Conservation (phyloP, 495 filamentous ascomycete genomes). For the Trichoderma virens region DNA sequence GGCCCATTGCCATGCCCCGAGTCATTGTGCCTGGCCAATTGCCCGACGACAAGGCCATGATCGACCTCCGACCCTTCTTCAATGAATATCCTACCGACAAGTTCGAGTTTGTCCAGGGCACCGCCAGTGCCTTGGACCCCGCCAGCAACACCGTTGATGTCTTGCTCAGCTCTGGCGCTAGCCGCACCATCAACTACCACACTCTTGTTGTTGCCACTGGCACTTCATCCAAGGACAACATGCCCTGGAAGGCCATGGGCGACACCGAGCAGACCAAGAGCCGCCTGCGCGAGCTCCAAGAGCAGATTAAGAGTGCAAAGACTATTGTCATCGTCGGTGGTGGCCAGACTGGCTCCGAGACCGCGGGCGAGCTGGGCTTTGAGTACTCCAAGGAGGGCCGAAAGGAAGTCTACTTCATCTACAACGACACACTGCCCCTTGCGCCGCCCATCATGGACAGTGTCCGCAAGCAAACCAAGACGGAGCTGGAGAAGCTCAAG, state of each 20-base stretch:
- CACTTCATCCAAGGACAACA: constrained; percentile 28
- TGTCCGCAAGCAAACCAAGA: constrained; percentile 22
- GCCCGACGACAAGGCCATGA: constrained; percentile 19
- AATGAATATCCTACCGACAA: constrained; percentile 35
- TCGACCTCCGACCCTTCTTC: constrained; percentile 41
- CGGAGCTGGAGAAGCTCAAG: constrained; percentile 27
- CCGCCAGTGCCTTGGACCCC: constrained; percentile 42
- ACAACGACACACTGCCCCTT: constrained; percentile 23
- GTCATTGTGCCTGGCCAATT: constrained; percentile 32
- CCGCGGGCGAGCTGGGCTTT: constrained; percentile 51
- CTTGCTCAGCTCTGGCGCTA: constrained; percentile 21
- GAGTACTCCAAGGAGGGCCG: constrained; percentile 24
- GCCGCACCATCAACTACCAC: constrained; percentile 37
- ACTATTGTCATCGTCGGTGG: constrained; percentile 60
- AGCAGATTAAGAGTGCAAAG: constrained; percentile 43
- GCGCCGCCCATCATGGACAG: constrained; percentile 14
- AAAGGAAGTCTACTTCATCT: constrained; percentile 41
- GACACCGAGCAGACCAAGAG: constrained; percentile 34
- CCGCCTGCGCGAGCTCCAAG: constrained; percentile 35
- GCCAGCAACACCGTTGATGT: constrained; percentile 36
- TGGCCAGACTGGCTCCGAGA: constrained; percentile 59
- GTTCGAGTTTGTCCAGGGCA: constrained; percentile 52
- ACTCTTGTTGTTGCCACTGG: constrained; percentile 52
- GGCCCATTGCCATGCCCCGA: constrained; percentile 37
- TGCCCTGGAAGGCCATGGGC: constrained; percentile 46